Conservation (phyloP, 1,284 basidiomycete species). For the Irpex sp. region DNA sequence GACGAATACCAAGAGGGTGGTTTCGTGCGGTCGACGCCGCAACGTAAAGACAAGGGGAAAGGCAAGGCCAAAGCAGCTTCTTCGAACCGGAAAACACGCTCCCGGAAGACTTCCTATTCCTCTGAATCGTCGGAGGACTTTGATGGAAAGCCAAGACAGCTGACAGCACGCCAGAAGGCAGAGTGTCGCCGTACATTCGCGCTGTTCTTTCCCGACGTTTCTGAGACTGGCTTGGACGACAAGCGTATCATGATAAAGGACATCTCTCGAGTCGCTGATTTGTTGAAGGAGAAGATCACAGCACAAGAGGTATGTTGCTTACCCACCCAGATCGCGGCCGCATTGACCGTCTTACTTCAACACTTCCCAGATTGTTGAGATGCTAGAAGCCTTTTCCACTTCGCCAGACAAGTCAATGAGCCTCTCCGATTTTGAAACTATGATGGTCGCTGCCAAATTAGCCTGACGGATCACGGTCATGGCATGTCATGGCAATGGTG, state of each 20-base stretch:
- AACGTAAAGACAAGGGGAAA: slow-evolving; percentile 1
- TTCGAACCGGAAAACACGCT: slow-evolving; percentile 17
- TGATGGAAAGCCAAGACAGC: slow-evolving; percentile 12
- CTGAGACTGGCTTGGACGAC: slow-evolving; percentile 37
- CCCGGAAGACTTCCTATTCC: slow-evolving; percentile 11
- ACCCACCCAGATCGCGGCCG: neutral
- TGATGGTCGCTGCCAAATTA: slow-evolving; percentile 61
- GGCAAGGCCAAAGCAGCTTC: slow-evolving; percentile 16
- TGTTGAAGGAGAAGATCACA: slow-evolving; percentile 67
- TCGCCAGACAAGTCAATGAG: slow-evolving; percentile 61
- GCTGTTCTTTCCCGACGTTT: slow-evolving; percentile 60
- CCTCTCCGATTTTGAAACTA: slow-evolving; percentile 65
- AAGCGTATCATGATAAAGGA: slow-evolving; percentile 63
- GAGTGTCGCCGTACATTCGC: slow-evolving; percentile 56
- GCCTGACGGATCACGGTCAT: slow-evolving; percentile 15
- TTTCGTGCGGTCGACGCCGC: slow-evolving; percentile 10
- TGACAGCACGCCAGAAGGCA: slow-evolving; percentile 51
- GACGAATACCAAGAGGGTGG: slow-evolving; percentile 31
- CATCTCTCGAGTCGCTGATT: slow-evolving; percentile 48
- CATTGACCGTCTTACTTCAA: neutral
- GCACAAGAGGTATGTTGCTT: slow-evolving; percentile 55
- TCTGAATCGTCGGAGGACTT: slow-evolving; percentile 10
- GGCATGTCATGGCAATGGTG: neutral
- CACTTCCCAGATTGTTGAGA: slow-evolving; percentile 58
- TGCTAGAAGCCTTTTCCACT: slow-evolving; percentile 69